Base-by-base conservation (phyloP, 176 grass and related monocot genomes). In the Eleusine coracana region DNA sequence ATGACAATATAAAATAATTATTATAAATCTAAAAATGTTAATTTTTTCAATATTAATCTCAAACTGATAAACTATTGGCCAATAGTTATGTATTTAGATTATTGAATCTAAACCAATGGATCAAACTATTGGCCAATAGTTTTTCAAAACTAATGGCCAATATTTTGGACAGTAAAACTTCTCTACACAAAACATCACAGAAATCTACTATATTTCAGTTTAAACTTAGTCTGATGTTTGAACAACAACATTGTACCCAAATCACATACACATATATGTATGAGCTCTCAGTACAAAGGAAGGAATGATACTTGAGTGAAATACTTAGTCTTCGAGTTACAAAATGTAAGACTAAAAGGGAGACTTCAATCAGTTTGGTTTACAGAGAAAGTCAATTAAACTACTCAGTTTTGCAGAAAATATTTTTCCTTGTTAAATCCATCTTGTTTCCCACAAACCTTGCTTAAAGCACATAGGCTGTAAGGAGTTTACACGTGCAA, bases 401-500 rank as follows among this genome's bases (percentile, higher is more conserved):
- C 49, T 54, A 67, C 41, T 78, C 59, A 63, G 17, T 66, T 78
- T 79, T 55, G 15, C 1, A 37, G n/a, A 78, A 77, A 66, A 58
- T 17, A 77, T 65, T 76, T 51, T 52, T 23, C 5, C n/a, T 71
- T 50, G 31, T 25, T 11, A 69, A 86, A 61, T 49, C 44, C 0
- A 0, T 59, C 49, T 64, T 55, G 48, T 81, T 61, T 50, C 39
- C 55, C 31, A 48, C 4, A 16, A 50, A 34, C 62, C 14, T 76
- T 67, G 10, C 36, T 74, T 68, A 50, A 82, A 82, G 21, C 37
- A 48, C 21, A 69, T 70, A 70, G 52, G 72, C 29, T 64, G 16
- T 31, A 70, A 51, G 42, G 71, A 62, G 60, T 67, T 69, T 59
- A 68, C 34, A 73, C 58, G 58, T 37, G 60, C 65, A 74, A 68